Evolutionary conservation across 495 filamentous ascomycete genomes (phyloP).

Genomic region (Annulohypoxylon stygium): DNA sequence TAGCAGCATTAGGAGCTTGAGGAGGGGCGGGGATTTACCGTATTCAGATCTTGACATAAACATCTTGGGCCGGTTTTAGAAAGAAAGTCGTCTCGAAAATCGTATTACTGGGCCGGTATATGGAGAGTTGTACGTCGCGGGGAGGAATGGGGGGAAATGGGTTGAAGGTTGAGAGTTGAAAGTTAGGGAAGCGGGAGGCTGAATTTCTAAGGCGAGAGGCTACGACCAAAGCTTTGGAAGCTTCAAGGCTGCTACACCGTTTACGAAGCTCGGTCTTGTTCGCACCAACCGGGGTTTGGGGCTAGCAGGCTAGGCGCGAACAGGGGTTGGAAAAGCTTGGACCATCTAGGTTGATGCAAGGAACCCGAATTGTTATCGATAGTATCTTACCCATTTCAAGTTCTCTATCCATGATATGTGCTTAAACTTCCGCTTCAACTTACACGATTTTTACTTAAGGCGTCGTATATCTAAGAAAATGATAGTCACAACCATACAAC

Average conservation of each 20-base stretch:
- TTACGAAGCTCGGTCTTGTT: constrained; percentile 48
- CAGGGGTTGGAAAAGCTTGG: constrained; percentile 1
- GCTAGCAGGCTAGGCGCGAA: neutral
- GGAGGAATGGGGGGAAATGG: constrained; percentile 13
- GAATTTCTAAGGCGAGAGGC: neutral
- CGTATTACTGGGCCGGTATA: constrained; percentile 9
- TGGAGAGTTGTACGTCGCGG: constrained; percentile 38
- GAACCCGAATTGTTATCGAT: constrained; percentile 13
- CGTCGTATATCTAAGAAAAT: no score
- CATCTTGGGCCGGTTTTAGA: constrained; percentile 73
- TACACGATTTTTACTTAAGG: no score
- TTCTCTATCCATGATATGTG: no score
- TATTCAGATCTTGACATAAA: constrained; percentile 99
- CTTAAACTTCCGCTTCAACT: no score
- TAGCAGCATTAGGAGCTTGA: constrained; percentile 31
- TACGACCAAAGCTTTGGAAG: constrained; percentile 47
- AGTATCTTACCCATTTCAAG: neutral
- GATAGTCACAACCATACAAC: no score
- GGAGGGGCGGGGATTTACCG: constrained; percentile 65
- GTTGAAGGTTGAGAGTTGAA: constrained; percentile 39
- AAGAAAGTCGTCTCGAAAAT: constrained; percentile 11
- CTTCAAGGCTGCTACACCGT: constrained; percentile 53
- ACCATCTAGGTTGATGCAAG: neutral
- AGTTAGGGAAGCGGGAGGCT: constrained; percentile 11
- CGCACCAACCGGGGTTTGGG: constrained; percentile 32